Base-by-base conservation (phyloP, 169 alveolate genomes). In the Eimeria praecox region DNA sequence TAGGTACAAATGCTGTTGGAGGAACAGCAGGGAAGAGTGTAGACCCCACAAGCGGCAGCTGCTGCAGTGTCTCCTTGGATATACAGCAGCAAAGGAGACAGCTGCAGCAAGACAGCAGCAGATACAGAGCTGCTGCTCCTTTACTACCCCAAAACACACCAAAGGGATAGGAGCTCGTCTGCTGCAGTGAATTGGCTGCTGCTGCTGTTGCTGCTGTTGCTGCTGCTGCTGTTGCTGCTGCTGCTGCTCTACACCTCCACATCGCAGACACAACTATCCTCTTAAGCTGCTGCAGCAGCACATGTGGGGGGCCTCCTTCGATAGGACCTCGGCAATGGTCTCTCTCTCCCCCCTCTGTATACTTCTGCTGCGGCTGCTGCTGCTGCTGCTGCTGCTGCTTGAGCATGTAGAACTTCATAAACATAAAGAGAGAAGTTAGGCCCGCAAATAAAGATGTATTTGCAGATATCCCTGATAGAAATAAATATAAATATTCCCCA, bases 1-100 rank as follows among this genome's bases (percentile, higher is more conserved):
- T 59, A 8, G 90, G 73, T 14, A 38, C 18, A 35, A 82, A 82
- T 18, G 90, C 71, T 27, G 73, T 82, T 10, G 71, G 71, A 0
- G 90, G 49, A 5, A 8, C n/a, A 0, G 90, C 49, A 5, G 46
- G 27, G 52, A 82, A 82, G 35, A 46, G 10, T 42, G 4, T 42
- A 44, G 90, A 49, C 90, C 90, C 90, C 90, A 82, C 71, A 24
- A 82, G 71, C 18, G 90, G 71, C 90, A 82, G 73, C 73, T 82
- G 90, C 52, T 82, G 90, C 90, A 82, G 90, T n/a, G n/a, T n/a
- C 73, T 52, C 73, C 75, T 20, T 30, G 14, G 30, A 64, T 0
- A 27, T 24, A n/a, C 42, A 9, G 90, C 71, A 33, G 71, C 71
- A 49, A 27, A 46, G 49, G 73, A 82, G 44, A 82, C 69, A 59